phyloP scores from a whole-genome alignment of 305 asterid species.

The Euphrasia arctica region DNA sequence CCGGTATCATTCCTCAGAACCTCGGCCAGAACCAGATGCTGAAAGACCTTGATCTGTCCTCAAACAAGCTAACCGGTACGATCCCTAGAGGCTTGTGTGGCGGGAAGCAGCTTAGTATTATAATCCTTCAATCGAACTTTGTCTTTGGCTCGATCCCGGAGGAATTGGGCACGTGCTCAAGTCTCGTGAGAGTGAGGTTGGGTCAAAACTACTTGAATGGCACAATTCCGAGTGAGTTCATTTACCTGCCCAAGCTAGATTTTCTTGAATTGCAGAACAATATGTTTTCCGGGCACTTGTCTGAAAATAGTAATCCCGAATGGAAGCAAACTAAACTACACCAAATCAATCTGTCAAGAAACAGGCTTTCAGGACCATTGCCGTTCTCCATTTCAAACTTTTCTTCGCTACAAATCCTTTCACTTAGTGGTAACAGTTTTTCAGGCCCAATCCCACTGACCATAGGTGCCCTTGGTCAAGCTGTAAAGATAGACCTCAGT shows the following conservation, averaged over 20 bases:
- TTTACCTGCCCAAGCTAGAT: slow-evolving; percentile 75
- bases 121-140: slow-evolving; percentile 69
- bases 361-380: slow-evolving; percentile 62
- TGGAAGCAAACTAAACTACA: slow-evolving; percentile 44
- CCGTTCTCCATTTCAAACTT: slow-evolving; percentile 67
- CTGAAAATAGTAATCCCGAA: slow-evolving; percentile 44
- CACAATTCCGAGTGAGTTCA: slow-evolving; percentile 68
- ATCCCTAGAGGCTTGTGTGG: slow-evolving; percentile 66
- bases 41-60: slow-evolving; percentile 69
- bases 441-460: slow-evolving; percentile 79
- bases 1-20: slow-evolving; percentile 63
- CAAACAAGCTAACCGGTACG: slow-evolving; percentile 94
- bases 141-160: slow-evolving; percentile 82
- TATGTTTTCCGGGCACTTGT: slow-evolving; percentile 62
- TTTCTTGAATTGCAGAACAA: slow-evolving; percentile 85
- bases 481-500: slow-evolving; percentile 68
- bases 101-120: slow-evolving; percentile 50
- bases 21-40: slow-evolving; percentile 64
- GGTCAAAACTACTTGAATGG: slow-evolving; percentile 89
- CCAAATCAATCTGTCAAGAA: slow-evolving; percentile 76
- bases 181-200: slow-evolving; percentile 83
- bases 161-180: slow-evolving; percentile 60
- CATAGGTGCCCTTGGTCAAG: slow-evolving; percentile 66
- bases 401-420: slow-evolving; percentile 63
- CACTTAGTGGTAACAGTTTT: slow-evolving; percentile 64